Conservation (phyloP, 2,329 filamentous ascomycete genomes). For the Xylaria sp. region DNA sequence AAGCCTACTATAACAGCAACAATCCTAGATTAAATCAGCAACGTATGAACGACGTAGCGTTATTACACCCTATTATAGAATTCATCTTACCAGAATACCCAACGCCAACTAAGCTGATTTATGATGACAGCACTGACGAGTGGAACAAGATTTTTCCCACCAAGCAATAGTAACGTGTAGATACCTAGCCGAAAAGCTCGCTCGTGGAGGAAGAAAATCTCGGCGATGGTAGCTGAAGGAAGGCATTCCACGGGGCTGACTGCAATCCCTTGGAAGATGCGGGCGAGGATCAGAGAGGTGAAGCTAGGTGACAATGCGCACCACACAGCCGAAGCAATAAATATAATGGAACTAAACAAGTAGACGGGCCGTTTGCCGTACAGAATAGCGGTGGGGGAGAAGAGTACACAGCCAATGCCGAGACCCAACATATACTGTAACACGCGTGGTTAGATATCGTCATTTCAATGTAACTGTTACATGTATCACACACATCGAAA, state of each 20-base stretch:
- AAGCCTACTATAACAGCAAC: constrained; percentile 83
- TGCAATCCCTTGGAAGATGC: constrained; percentile 88
- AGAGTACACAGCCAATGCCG: constrained; percentile 83
- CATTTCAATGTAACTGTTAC: not conserved
- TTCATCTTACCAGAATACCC: constrained; percentile 80
- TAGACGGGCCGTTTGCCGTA: constrained; percentile 94
- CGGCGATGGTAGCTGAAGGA: constrained; percentile 91
- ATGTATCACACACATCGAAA: not conserved
- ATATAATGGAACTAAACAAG: constrained; percentile 79
- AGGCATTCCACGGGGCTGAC: constrained; percentile 93
- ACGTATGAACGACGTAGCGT: constrained; percentile 21
- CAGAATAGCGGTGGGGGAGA: constrained; percentile 90
- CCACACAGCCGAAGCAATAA: constrained; percentile 82
- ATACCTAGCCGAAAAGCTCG: constrained; percentile 89
- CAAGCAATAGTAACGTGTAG: constrained; percentile 87
- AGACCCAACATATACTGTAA: constrained; percentile 86
- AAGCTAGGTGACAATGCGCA: constrained; percentile 87
- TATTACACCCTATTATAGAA: not conserved
- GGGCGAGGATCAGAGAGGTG: constrained; percentile 79
- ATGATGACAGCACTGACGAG: constrained; percentile 89
- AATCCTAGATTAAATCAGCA: constrained; percentile 64
- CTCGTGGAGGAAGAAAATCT: constrained; percentile 97
- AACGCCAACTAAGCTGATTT: constrained; percentile 81
- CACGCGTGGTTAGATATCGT: not conserved
- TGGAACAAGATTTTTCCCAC: constrained; percentile 91